Conservation (phyloP, 73 alveolate genomes). For the Paramecium primaurelia region DNA sequence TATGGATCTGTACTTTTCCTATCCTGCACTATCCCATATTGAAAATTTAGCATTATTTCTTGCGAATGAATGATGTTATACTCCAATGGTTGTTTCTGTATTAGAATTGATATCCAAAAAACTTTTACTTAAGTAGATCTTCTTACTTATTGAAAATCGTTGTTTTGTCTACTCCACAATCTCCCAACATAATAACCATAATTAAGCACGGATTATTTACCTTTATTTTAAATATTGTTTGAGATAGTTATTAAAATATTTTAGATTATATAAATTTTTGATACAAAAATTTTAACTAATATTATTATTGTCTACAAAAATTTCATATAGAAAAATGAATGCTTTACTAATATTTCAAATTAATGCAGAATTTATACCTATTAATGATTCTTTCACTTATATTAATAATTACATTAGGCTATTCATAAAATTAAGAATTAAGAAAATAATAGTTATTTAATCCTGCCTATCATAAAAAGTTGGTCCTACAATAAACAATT, state of each 20-base stretch:
- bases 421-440: no score
- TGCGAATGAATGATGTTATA: not conserved
- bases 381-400: no score
- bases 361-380: no score
- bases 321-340: no score
- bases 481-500: no score
- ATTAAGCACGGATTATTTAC: not conserved
- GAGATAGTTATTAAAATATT: not conserved
- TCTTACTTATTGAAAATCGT: not conserved
- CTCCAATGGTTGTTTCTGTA: not conserved
- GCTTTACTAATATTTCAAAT: no score
- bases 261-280: not conserved
- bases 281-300: no score
- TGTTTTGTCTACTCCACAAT: slow-evolving; percentile 91
- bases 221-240: not conserved
- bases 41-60: slow-evolving; percentile 71
- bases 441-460: no score
- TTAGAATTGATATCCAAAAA: not conserved
- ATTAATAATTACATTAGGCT: no score
- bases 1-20: slow-evolving; percentile 61
- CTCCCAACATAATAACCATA: slow-evolving; percentile 86
- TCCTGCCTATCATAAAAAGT: no score
- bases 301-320: no score
- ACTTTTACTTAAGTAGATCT: not conserved
- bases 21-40: slow-evolving; percentile 73